Percentiles rank a stretch among this genome's conserved stretches.
Conservation (phyloP, 345 rosid genomes). For the Moringa oleifera region DNA sequence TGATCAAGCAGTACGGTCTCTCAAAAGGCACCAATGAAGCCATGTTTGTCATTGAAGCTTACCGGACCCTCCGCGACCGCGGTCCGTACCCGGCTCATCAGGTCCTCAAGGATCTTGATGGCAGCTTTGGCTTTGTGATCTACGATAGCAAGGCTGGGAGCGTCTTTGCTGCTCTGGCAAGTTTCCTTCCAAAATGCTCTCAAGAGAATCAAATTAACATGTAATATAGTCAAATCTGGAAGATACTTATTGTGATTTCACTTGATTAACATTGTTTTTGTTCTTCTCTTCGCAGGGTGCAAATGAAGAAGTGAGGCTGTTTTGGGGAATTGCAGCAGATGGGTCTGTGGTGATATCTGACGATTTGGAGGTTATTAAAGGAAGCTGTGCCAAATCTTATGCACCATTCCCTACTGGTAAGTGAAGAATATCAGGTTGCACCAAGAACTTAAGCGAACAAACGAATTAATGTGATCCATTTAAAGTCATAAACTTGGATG, state of each 20-base stretch:
- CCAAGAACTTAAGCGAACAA: too few relatives aligned
- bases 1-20: constrained; percentile 56
- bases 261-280: neutral
- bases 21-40: constrained; percentile 57
- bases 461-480: too few relatives aligned
- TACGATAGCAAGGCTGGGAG: constrained; percentile 45
- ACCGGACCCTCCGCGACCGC: constrained; percentile 66
- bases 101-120: constrained; percentile 66
- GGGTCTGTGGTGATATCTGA: constrained; percentile 57
- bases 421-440: too few relatives aligned
- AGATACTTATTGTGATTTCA: neutral
- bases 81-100: constrained; percentile 77
- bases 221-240: neutral
- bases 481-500: too few relatives aligned
- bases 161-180: constrained; percentile 53
- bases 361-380: constrained; percentile 43
- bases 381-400: constrained; percentile 60
- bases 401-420: constrained; percentile 61
- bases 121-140: constrained; percentile 52
- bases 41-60: constrained; percentile 57
- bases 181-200: neutral
- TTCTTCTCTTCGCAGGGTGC: constrained; percentile 32
- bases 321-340: constrained; percentile 66
- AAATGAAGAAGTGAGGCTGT: constrained; percentile 37
- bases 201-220: neutral